Evolutionary conservation across 768 basidiomycete genomes (phyloP).

Genomic region (Tulasnella sp.): DNA sequence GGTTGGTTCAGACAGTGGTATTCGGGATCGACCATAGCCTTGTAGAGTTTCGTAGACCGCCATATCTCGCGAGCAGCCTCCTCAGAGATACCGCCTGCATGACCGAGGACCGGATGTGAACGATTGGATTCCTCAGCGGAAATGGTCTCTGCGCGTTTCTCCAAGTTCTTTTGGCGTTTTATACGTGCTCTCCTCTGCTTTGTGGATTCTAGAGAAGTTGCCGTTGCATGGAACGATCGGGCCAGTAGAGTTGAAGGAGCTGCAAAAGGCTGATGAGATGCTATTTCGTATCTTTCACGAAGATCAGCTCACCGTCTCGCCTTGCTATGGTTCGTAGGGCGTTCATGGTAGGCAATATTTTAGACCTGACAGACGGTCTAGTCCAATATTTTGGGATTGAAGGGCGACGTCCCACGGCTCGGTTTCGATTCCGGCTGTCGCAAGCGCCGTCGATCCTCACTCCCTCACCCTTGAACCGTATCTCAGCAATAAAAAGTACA

Average conservation of each 20-base stretch:
- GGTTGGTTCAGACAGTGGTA: neutral
- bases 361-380: neutral
- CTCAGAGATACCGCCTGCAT: neutral
- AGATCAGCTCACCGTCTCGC: neutral
- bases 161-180: constrained; percentile 1
- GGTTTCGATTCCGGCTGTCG: neutral
- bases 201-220: neutral
- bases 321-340: neutral
- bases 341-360: neutral
- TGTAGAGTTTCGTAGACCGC: constrained; percentile 9
- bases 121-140: neutral
- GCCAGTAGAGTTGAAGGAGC: neutral
- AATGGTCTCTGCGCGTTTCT: neutral
- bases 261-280: neutral
- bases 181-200: neutral
- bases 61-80: neutral
- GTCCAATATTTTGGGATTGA: neutral
- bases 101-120: constrained; percentile 2
- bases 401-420: neutral
- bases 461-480: neutral
- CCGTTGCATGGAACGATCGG: neutral
- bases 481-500: neutral
- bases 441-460: too few species aligned
- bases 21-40: neutral
- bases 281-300: neutral